These are phyloP conservation scores for Rhodotorula mucilaginosa DNA, from an alignment of 1,284 basidiomycete species.

Conservation along the genomic window DNA sequence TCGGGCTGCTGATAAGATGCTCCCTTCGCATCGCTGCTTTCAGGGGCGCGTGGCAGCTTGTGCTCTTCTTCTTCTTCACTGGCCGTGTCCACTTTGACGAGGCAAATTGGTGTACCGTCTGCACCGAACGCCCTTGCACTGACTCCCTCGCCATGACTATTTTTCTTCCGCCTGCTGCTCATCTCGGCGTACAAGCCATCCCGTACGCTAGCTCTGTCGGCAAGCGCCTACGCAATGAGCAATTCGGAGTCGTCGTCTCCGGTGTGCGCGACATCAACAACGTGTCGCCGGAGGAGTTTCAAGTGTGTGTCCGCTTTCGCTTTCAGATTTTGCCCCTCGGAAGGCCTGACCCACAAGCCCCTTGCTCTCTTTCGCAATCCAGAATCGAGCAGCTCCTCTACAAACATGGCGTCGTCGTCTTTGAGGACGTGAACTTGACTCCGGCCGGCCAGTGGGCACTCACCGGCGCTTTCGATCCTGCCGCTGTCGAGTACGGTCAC, in stretches of 20 bases:
- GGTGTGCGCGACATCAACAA: conserved; percentile 37
- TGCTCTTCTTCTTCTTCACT: background rate
- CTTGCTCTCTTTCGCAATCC: background rate
- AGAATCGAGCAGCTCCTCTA: conserved; percentile 45
- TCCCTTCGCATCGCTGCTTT: background rate
- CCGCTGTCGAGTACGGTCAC: conserved; percentile 43
- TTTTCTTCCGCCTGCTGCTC: background rate
- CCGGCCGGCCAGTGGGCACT: conserved; percentile 32
- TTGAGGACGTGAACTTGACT: conserved; percentile 42
- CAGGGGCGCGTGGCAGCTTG: background rate
- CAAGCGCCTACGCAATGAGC: conserved; percentile 5
- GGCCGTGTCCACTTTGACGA: background rate
- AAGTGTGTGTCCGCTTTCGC: conserved; percentile 8
- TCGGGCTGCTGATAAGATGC: background rate
- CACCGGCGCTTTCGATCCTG: conserved; percentile 22
- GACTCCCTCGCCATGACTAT: background rate
- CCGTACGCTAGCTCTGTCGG: conserved; percentile 13
- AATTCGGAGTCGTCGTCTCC: conserved; percentile 29
- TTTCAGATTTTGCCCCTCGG: too few relatives aligned
- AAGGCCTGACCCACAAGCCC: too few relatives aligned
- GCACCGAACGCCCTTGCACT: background rate
- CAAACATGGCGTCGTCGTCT: conserved; percentile 46
- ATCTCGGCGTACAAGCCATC: conserved; percentile 14
- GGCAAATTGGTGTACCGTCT: too few relatives aligned
- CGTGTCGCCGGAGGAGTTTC: conserved; percentile 18